Evolutionary conservation across 345 rosid species (phyloP).

Genomic region (Euphorbia peplus): DNA sequence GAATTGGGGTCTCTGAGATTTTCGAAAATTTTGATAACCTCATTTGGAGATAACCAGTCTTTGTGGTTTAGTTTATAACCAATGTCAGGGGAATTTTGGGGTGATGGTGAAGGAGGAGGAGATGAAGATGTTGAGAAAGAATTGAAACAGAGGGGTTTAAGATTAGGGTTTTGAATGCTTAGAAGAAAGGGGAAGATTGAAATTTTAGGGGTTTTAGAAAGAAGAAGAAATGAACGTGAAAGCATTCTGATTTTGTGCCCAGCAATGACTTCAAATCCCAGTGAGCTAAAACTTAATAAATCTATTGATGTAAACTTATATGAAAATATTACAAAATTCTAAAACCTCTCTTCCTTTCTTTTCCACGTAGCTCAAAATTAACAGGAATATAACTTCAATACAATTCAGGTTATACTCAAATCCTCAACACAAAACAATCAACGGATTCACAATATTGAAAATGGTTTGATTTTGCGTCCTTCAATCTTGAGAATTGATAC

Average conservation of each 20-base stretch:
- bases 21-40: slow-evolving; percentile 57
- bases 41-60: slow-evolving; percentile 79
- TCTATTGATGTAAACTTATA: too few relatives aligned
- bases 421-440: too few relatives aligned
- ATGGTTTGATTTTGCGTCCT: too few relatives aligned
- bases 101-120: neutral
- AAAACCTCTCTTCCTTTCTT: too few relatives aligned
- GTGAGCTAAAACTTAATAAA: too few relatives aligned
- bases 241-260: neutral
- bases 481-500: too few relatives aligned
- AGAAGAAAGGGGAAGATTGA: neutral
- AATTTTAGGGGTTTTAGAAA: neutral
- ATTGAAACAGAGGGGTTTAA: neutral
- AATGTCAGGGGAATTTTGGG: neutral
- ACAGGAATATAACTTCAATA: too few relatives aligned
- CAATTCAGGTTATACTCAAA: too few relatives aligned
- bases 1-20: slow-evolving; percentile 50
- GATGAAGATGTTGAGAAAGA: slow-evolving; percentile 3
- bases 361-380: too few relatives aligned
- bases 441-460: too few relatives aligned
- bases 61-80: slow-evolving; percentile 52
- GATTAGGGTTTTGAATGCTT: neutral
- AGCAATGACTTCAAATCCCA: too few relatives aligned
- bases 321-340: too few relatives aligned
- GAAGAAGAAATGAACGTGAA: slow-evolving; percentile 8